Percentiles rank a stretch among this genome's conserved stretches.
Evolutionary conservation across 345 rosid genomes (phyloP).

Genomic region (Streptanthus diversifolius): DNA sequence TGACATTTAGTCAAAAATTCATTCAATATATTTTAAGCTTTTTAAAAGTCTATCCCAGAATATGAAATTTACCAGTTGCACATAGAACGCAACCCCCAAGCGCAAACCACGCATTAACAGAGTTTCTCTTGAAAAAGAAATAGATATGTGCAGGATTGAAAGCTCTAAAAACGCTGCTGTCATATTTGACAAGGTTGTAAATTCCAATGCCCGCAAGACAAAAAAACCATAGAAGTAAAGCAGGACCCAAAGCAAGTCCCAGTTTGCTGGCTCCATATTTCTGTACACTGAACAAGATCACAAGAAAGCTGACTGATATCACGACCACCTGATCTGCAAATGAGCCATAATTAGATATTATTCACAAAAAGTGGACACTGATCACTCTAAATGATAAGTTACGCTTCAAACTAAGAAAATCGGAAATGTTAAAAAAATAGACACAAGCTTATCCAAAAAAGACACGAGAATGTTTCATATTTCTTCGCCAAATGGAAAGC

Average conservation of each 20-base stretch:
- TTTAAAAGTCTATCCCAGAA: neutral
- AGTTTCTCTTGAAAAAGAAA: conserved; percentile 81
- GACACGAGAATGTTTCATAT: neutral
- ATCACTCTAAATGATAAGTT: neutral
- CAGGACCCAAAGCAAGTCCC: conserved; percentile 93
- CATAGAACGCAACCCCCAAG: conserved; percentile 97
- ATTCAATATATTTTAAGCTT: conserved; percentile 7
- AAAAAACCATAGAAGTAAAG: conserved; percentile 91
- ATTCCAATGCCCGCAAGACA: conserved; percentile 84
- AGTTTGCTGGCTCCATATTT: conserved; percentile 96
- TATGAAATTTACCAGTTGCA: conserved; percentile 71
- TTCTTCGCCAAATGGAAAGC: neutral
- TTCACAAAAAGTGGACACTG: neutral
- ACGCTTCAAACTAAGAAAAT: neutral
- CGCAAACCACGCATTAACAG: conserved; percentile 83
- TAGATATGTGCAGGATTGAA: conserved; percentile 88
- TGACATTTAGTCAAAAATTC: neutral
- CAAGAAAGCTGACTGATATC: conserved; percentile 89
- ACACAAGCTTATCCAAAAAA: no score
- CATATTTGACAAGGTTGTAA: conserved; percentile 77
- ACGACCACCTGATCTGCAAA: conserved; percentile 84
- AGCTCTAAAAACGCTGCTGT: conserved; percentile 75
- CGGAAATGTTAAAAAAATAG: no score
- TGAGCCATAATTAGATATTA: conserved; percentile 22
- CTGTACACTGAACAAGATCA: conserved; percentile 94